Base-by-base conservation (phyloP, 2,329 filamentous ascomycete species). In the Lithohypha guttulata region DNA sequence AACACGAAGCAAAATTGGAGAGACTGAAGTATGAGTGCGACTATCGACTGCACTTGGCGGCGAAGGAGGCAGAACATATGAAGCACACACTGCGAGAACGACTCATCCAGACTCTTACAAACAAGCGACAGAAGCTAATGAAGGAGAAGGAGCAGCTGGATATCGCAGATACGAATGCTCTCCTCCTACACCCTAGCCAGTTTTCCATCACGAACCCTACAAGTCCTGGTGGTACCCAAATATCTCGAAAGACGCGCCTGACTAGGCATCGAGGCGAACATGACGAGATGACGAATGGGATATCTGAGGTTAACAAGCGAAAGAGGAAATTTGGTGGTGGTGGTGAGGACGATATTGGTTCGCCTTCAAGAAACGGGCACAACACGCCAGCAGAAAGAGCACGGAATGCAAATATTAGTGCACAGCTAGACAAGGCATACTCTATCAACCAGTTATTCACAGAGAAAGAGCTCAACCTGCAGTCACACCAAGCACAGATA, bases 91-190 rank as follows among this genome's bases (percentile, higher is more conserved):
- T 80, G 29, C 73, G 76, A 35, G 73, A 78, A 52, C 72, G 76
- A 31, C 62, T 80, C 26, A 66, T 74, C 28, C 66, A 73, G 46
- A 68, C 63, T 27, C 66, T 80, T 37, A 69, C 69, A 18, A 66
- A 71, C 51, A 75, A 74, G 49, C 68, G 71, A 36, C 62, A 67
- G 41, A 64, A 70, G 26, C 59, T 80, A 42, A 66, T 75, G 59
- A 70, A 72, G 43, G 76, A 80, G 52, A 80, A 79, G 54, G 76
- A 80, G 50, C 75, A 78, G 53, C 61, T 80, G 17, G 77, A 80
- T 48, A 72, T 79, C 43, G 73, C 73, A 2, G 76, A 80, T 56
- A 78, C 70, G 56, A 79, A 77, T 52, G 73, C 76, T 5, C 65
- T 78, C 37, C 69, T 79, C 8, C 65, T 79, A 5, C 73, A 80